Conservation (phyloP, 345 rosid genomes). For the Lepidium africanum region DNA sequence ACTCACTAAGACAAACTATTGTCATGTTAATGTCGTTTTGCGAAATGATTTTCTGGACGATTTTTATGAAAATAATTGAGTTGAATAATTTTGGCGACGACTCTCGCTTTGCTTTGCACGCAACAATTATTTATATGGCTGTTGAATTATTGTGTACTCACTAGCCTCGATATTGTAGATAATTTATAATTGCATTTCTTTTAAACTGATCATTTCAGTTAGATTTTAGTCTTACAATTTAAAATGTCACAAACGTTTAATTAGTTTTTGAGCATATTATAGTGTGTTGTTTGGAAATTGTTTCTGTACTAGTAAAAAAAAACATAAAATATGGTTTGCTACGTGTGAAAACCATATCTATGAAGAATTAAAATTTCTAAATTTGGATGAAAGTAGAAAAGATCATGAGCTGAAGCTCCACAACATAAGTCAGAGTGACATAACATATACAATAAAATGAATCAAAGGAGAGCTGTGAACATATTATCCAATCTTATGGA, state of each 20-base stretch:
- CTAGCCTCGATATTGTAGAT: not conserved
- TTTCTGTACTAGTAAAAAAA: too few relatives aligned
- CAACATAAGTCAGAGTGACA: too few relatives aligned
- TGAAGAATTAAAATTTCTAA: too few relatives aligned
- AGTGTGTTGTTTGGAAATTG: too few relatives aligned
- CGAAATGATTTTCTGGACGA: slow-evolving; percentile 3
- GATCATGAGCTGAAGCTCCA: too few relatives aligned
- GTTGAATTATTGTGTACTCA: not conserved
- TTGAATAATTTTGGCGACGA: not conserved
- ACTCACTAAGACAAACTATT: not conserved
- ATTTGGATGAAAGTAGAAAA: too few relatives aligned
- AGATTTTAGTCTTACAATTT: not conserved
- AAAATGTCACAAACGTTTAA: not conserved
- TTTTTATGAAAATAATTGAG: slow-evolving; percentile 21
- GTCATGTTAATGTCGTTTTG: not conserved
- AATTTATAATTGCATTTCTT: not conserved
- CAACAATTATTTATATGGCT: not conserved
- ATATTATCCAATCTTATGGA: not conserved
- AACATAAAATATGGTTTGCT: too few relatives aligned
- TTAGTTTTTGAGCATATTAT: too few relatives aligned
- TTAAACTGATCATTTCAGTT: not conserved
- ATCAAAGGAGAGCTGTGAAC: too few relatives aligned
- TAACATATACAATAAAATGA: too few relatives aligned
- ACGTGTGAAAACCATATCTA: too few relatives aligned
- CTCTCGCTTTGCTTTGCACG: not conserved